These are phyloP conservation scores for Phoma herbarum DNA, from an alignment of 2,329 filamentous ascomycete species.

Conservation along the genomic window DNA sequence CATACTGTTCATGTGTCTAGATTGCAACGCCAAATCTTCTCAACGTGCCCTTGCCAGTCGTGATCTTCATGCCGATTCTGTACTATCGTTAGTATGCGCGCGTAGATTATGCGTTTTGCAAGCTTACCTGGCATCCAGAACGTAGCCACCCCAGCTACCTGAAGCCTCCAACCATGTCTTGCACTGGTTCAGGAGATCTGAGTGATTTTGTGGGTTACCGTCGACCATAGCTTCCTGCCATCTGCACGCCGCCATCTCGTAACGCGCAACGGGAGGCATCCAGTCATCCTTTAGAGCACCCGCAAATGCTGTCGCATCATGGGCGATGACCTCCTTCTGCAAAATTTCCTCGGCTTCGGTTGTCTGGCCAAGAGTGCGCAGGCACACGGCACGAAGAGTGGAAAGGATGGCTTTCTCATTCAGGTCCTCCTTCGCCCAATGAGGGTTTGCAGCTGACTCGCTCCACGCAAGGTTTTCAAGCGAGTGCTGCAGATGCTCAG, in stretches of 20 bases:
- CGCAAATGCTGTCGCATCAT: constrained; percentile 64
- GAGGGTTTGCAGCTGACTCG: constrained; percentile 59
- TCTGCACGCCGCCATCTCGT: constrained; percentile 83
- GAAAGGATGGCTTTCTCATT: constrained; percentile 72
- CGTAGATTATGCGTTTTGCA: background rate
- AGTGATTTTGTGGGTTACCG: constrained; percentile 46
- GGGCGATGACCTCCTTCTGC: constrained; percentile 67
- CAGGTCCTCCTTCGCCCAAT: constrained; percentile 61
- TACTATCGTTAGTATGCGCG: background rate
- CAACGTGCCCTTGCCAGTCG: constrained; percentile 73
- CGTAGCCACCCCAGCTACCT: constrained; percentile 74
- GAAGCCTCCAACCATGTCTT: constrained; percentile 72
- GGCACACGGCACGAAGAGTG: constrained; percentile 71
- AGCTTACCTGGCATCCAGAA: constrained; percentile 71
- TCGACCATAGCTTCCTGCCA: constrained; percentile 71
- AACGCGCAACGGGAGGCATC: constrained; percentile 76
- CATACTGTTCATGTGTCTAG: background rate
- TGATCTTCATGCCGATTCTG: constrained; percentile 73
- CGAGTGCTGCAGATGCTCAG: constrained; percentile 69
- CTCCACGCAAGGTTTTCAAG: constrained; percentile 73
- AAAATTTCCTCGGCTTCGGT: constrained; percentile 73
- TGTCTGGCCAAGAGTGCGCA: constrained; percentile 69
- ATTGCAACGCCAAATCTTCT: constrained; percentile 43
- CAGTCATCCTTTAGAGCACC: constrained; percentile 73
- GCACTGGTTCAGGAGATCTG: constrained; percentile 67